Evolutionary conservation across 1,284 basidiomycete species (phyloP).

Genomic region (Austroboletus novae-zelandiae): DNA sequence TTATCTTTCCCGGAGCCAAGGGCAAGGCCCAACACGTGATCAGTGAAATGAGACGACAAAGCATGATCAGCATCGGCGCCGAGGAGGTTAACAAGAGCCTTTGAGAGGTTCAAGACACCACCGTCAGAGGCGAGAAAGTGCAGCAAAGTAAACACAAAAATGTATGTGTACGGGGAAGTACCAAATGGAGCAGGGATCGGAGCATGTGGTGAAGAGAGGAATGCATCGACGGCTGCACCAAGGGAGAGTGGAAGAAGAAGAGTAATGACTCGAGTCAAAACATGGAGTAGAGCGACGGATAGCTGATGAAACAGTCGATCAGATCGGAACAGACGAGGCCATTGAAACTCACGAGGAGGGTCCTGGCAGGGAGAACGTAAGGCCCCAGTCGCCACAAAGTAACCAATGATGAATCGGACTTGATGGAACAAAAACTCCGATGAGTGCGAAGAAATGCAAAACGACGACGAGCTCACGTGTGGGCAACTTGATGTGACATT

Average conservation of each 20-base stretch:
- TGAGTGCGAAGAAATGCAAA: background rate
- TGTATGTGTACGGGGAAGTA: conserved; percentile 59
- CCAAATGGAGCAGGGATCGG: conserved; percentile 31
- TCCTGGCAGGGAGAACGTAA: conserved; percentile 22
- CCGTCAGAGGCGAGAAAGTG: conserved; percentile 69
- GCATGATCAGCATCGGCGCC: conserved; percentile 82
- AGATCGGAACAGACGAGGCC: conserved; percentile 2
- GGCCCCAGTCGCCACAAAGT: conserved; percentile 17
- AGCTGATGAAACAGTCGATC: conserved; percentile 36
- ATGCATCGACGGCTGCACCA: conserved; percentile 61
- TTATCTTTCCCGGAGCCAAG: conserved; percentile 51
- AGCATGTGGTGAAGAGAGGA: conserved; percentile 39
- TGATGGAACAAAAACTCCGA: background rate
- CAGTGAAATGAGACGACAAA: conserved; percentile 79
- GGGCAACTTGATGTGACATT: background rate
- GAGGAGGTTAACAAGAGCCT: conserved; percentile 78
- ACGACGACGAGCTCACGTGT: conserved; percentile 10
- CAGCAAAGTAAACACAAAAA: conserved; percentile 61
- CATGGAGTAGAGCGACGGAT: conserved; percentile 65
- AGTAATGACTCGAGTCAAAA: conserved; percentile 77
- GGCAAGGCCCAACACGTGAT: conserved; percentile 78
- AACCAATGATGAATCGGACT: conserved; percentile 19
- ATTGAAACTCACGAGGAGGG: conserved; percentile 21
- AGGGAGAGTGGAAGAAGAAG: conserved; percentile 71
- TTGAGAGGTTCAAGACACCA: conserved; percentile 66